These are phyloP conservation scores for Fusarium fujikuroi DNA, from an alignment of 2,329 filamentous ascomycete genomes.

Conservation along the genomic window DNA sequence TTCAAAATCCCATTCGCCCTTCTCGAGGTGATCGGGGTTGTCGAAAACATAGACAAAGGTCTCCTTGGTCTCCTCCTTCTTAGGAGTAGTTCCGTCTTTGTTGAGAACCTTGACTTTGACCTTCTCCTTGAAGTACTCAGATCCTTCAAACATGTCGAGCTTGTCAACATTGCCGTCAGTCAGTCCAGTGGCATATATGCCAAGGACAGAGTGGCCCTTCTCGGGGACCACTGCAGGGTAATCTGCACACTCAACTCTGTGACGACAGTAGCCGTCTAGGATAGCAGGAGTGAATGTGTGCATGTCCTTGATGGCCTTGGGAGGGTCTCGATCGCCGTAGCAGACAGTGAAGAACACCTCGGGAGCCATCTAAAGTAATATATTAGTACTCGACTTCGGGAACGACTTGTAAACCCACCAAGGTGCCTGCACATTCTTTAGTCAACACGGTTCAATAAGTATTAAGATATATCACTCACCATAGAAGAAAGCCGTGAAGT, in stretches of 20 bases:
- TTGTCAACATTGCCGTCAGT: slow-evolving; percentile 79
- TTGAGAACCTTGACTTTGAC: slow-evolving; percentile 64
- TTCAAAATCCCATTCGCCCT: slow-evolving; percentile 86
- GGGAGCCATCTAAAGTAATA: slow-evolving; percentile 73
- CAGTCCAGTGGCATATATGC: slow-evolving; percentile 80
- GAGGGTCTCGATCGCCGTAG: slow-evolving; percentile 66
- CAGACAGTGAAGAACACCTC: slow-evolving; percentile 88
- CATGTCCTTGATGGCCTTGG: slow-evolving; percentile 63
- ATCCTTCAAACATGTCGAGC: slow-evolving; percentile 85
- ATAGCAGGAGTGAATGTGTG: slow-evolving; percentile 77
- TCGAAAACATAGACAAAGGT: slow-evolving; percentile 75
- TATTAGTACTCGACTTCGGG: slow-evolving; percentile 30
- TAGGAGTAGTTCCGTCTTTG: slow-evolving; percentile 51
- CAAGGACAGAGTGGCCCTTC: slow-evolving; percentile 70
- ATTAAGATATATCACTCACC: slow-evolving; percentile 52
- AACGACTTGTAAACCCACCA: slow-evolving; percentile 44
- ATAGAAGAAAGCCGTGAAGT: slow-evolving; percentile 66
- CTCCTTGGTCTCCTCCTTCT: slow-evolving; percentile 59
- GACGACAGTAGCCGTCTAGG: slow-evolving; percentile 77
- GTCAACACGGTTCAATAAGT: neutral
- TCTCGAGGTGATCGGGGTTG: slow-evolving; percentile 66
- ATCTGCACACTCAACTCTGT: slow-evolving; percentile 74
- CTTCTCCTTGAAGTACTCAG: slow-evolving; percentile 71
- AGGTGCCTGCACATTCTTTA: slow-evolving; percentile 45
- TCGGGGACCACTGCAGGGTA: slow-evolving; percentile 82